Base-by-base conservation (phyloP, 2,329 filamentous ascomycete genomes). In the Teratosphaeria pseudoeucalypti region DNA sequence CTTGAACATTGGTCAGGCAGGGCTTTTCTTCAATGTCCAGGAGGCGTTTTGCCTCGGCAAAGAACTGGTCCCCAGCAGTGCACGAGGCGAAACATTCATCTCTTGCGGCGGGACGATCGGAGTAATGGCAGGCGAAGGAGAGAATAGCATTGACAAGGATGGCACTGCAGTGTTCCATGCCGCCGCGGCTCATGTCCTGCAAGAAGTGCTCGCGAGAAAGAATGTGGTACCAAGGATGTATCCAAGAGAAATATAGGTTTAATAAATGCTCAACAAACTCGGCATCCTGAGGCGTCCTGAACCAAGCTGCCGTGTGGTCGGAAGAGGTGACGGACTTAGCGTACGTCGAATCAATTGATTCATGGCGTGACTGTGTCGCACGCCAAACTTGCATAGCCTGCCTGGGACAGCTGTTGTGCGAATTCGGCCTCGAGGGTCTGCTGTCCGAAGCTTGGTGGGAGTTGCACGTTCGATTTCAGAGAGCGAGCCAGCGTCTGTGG, bases 191-290 rank as follows among this genome's bases (percentile, higher is more conserved):
- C 67, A 88, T 88, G 70, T 89, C 86, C 57, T 79, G 78, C 60
- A 87, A 75, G 66, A 89, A 90, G 67, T 86, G 82, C 65, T 88
- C 85, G 68, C 87, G 86, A 67, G 85, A 88, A 53, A 90, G 79
- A 2, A 87, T 83, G 3, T 86, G 83, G 72, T 89, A 89, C 12
- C 86, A 89, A 2, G 87, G 85, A 69, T 90, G 89, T 64, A 87
- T 83, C 82, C 87, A 90, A 43, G 63, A 67, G 47, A 71, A 69
- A 57, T 72, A 73, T 3, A 73, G 65, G 47, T 67, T 68, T 19
- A 74, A 62, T 11, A 74, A 62, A 56, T 74, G 71, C 34, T 72
- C 67, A 34, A 73, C 65, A 49, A 73, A 68, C 39, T 73, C 69
- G 3, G 67, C 64, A 56, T 73, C 71, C 34, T 71, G 68, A 1